These are phyloP conservation scores for Pseudonitzschia delicatissima DNA, from an alignment of 108 stramenopile species.

Conservation along the genomic window DNA sequence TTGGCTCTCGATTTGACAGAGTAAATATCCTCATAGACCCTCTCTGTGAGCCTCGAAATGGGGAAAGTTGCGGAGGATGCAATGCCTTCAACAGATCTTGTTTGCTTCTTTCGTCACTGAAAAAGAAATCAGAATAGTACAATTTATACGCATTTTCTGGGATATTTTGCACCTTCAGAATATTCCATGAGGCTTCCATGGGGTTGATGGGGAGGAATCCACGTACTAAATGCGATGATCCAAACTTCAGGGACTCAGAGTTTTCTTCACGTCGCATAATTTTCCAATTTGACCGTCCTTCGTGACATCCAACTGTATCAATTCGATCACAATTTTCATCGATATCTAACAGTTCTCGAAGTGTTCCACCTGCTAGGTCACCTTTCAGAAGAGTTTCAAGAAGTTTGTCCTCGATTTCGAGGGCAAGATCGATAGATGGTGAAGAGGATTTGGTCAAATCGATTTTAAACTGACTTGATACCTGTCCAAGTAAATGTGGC, in stretches of 20 bases:
- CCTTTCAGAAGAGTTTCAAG: constrained; percentile 7
- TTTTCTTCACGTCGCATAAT: neutral
- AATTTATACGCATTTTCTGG: constrained; percentile 6
- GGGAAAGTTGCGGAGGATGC: neutral
- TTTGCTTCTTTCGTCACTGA: neutral
- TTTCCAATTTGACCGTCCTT: constrained; percentile 4
- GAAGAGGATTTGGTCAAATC: neutral
- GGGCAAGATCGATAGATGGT: neutral
- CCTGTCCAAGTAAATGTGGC: neutral
- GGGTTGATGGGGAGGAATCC: neutral
- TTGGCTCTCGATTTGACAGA: neutral
- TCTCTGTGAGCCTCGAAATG: neutral
- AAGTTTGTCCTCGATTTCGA: constrained; percentile 1
- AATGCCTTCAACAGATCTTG: neutral
- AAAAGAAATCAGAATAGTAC: constrained; percentile 32
- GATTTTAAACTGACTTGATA: neutral
- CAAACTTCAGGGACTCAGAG: constrained; percentile 4
- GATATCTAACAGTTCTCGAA: neutral
- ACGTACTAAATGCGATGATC: neutral
- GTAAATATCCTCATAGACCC: neutral
- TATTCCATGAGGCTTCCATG: neutral
- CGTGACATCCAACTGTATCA: neutral
- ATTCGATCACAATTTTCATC: neutral
- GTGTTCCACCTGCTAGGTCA: neutral
- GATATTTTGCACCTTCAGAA: neutral